These are phyloP conservation scores for Paecilomyces sp. DNA, from an alignment of 2,329 filamentous ascomycete genomes.

Conservation along the genomic window DNA sequence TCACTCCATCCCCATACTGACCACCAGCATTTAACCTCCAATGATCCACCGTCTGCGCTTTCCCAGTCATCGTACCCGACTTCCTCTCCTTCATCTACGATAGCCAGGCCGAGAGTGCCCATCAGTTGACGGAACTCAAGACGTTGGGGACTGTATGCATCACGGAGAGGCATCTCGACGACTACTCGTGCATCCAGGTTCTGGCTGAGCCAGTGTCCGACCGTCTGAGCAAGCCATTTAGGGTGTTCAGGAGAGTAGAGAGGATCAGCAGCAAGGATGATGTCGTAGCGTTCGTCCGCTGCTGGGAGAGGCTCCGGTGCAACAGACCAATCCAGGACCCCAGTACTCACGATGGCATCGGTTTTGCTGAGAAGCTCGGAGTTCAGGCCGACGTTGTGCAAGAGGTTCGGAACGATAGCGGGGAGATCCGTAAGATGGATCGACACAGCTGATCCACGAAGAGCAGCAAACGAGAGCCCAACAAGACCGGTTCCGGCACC, in stretches of 20 bases:
- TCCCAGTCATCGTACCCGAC: slow-evolving; percentile 43
- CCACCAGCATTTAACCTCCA: slow-evolving; percentile 42
- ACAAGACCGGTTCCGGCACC: slow-evolving; percentile 89
- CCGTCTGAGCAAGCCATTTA: slow-evolving; percentile 61
- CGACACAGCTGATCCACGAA: slow-evolving; percentile 49
- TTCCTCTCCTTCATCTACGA: slow-evolving; percentile 46
- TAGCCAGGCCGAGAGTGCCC: slow-evolving; percentile 43
- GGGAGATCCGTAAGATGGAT: slow-evolving; percentile 78
- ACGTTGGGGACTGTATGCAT: slow-evolving; percentile 58
- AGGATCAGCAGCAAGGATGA: slow-evolving; percentile 79
- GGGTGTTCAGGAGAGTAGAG: slow-evolving; percentile 84
- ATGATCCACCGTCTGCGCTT: slow-evolving; percentile 30
- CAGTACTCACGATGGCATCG: slow-evolving; percentile 54
- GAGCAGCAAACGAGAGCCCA: slow-evolving; percentile 71
- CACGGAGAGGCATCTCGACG: slow-evolving; percentile 73
- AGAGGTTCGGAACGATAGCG: slow-evolving; percentile 73
- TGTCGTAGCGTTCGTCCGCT: slow-evolving; percentile 39
- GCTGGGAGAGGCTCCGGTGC: slow-evolving; percentile 19
- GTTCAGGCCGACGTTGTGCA: slow-evolving; percentile 66
- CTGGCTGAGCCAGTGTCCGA: slow-evolving; percentile 59
- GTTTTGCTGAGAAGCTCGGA: slow-evolving; percentile 44
- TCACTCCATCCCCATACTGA: slow-evolving; percentile 39
- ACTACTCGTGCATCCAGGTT: slow-evolving; percentile 57
- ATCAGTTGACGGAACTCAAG: slow-evolving; percentile 57
- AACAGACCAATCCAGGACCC: slow-evolving; percentile 64